Base-by-base conservation (phyloP, 805 yeast genomes). In the Maudiozyma saulgeensis region DNA sequence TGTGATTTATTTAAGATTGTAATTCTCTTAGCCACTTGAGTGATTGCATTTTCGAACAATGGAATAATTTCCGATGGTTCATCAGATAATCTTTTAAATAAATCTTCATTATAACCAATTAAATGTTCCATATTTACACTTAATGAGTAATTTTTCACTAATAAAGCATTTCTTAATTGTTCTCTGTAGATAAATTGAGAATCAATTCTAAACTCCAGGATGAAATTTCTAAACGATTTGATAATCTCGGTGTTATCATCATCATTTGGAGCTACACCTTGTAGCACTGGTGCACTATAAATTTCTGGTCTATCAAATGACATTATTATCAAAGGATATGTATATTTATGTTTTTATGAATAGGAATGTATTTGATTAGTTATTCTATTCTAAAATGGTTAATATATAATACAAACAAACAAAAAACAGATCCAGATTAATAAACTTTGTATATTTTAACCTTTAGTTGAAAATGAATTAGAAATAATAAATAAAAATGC, bases 21-120 rank as follows among this genome's bases (percentile, higher is more conserved):
- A 49, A 79, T 77, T 61, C 81, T 71, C 61, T 82, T 82, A 7
- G 97, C 97, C 39, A 88, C 91, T 50, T 86, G 90, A 3, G 91
- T 84, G 56, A 84, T 81, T 47, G 91, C 89, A 44, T 68, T 77
- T 66, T 90, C 96, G 59, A 90, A 88, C 39, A 88, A 66, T 3
- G 96, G 95, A 34, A 90, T 80, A 75, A 87, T 80, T 46, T 87
- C 96, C 2, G 84, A 74, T 3, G 99, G 98, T 60, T 86, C 90
- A 59, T 89, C 96, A 50, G 81, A 68, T 53, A 93, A 73, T 55
- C 80, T 80, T 66, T 89, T 91, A 63, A 88, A 90, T 47, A 93
- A 73, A 57, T 87, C 95, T 61, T 88, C 98, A 61, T 88, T 87
- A 70, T 80, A 93, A 8, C 88, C 82, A 49, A 91, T 84, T 50